These are phyloP conservation scores for Trematosphaeria pertusa DNA, from an alignment of 2,329 filamentous ascomycete genomes.

Conservation along the genomic window DNA sequence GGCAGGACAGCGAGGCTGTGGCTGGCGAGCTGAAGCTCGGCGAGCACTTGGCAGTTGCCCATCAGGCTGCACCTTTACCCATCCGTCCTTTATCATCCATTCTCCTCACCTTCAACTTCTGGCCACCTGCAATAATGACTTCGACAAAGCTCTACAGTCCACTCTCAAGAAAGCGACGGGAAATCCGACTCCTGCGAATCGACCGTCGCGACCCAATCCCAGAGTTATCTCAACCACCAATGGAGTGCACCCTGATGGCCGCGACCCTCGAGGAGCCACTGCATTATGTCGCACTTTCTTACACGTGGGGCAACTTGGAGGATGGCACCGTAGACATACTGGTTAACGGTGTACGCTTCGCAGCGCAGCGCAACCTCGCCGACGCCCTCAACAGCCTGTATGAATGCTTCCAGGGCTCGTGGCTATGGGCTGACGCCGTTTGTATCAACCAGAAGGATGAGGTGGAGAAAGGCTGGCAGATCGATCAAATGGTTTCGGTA, in stretches of 20 bases:
- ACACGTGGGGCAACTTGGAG: not conserved
- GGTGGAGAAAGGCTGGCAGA: conserved; percentile 11
- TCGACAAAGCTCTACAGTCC: not conserved
- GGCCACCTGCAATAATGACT: no score
- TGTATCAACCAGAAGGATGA: conserved; percentile 17
- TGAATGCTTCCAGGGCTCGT: not conserved
- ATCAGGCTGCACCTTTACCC: no score
- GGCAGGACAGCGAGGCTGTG: no score
- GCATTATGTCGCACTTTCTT: not conserved
- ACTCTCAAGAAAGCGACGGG: not conserved
- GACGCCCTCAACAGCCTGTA: not conserved
- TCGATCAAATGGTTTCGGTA: conserved; percentile 9
- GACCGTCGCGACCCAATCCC: not conserved
- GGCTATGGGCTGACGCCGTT: conserved; percentile 12
- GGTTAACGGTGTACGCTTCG: not conserved
- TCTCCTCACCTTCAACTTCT: no score
- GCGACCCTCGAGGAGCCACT: not conserved
- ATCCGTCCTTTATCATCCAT: no score
- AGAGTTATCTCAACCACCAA: not conserved
- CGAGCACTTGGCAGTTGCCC: no score
- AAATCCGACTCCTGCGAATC: not conserved
- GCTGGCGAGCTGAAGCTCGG: no score
- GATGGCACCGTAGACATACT: not conserved
- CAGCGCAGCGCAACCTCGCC: not conserved
- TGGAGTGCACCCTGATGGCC: not conserved